phyloP scores from a whole-genome alignment of 805 yeast genomes.

The Cyberlindnera veronae region DNA sequence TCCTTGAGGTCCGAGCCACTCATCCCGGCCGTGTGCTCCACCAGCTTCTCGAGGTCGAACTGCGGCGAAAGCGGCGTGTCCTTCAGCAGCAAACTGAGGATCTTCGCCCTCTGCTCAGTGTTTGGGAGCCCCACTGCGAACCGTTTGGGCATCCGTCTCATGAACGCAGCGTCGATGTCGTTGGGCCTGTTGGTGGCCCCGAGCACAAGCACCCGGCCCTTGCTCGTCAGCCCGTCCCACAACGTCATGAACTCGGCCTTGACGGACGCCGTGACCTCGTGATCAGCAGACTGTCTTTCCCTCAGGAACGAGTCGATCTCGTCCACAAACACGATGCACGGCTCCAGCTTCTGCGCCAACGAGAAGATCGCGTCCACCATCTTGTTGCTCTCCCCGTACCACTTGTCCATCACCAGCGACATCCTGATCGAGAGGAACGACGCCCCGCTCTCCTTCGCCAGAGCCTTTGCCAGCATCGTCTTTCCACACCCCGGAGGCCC shows the following conservation, averaged over 20 bases:
- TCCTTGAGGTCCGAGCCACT: constrained; percentile 94
- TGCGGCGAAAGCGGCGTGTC: constrained; percentile 56
- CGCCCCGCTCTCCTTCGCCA: constrained; percentile 89
- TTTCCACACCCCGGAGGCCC: constrained; percentile 99
- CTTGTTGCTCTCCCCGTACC: constrained; percentile 97
- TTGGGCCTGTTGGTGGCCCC: constrained; percentile 94
- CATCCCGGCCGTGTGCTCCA: constrained; percentile 61
- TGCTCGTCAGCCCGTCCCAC: constrained; percentile 87
- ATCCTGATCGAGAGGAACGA: constrained; percentile 86
- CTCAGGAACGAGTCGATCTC: constrained; percentile 94
- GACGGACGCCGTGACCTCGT: constrained; percentile 90
- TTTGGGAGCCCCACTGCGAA: constrained; percentile 77
- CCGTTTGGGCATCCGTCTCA: constrained; percentile 89
- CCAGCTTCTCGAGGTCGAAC: constrained; percentile 61
- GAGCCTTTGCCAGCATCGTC: constrained; percentile 94
- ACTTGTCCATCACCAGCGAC: constrained; percentile 94
- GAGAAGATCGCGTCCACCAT: constrained; percentile 91
- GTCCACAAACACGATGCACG: constrained; percentile 92
- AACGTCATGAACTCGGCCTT: constrained; percentile 97
- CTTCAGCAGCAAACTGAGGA: constrained; percentile 62
- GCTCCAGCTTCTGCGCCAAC: constrained; percentile 83
- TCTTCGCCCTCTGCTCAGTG: constrained; percentile 61
- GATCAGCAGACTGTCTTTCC: constrained; percentile 80
- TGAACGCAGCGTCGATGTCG: constrained; percentile 89
- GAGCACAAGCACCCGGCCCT: constrained; percentile 78